A percentile compares a stretch with the other conserved stretches of the same genome.
These are phyloP conservation scores for Euphorbia tirucalli DNA, from an alignment of 345 rosid species.

Conservation along the genomic window DNA sequence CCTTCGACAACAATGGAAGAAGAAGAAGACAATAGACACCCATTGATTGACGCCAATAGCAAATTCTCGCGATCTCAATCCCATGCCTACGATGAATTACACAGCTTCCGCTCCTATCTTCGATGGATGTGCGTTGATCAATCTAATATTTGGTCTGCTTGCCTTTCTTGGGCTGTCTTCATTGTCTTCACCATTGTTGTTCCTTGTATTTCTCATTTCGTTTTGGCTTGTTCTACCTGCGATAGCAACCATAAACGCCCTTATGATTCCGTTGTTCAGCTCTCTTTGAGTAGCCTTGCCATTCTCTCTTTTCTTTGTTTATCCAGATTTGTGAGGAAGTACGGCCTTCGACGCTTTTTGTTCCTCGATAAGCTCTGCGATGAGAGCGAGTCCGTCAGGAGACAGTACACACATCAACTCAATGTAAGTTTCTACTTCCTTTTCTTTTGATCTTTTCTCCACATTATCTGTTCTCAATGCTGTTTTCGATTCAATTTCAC, in stretches of 20 bases:
- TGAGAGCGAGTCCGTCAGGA: slow-evolving; percentile 79
- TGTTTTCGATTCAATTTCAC: background rate
- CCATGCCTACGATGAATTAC: slow-evolving; percentile 72
- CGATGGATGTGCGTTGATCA: slow-evolving; percentile 94
- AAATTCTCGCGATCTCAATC: slow-evolving; percentile 52
- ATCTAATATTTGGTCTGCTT: slow-evolving; percentile 48
- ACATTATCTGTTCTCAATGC: too few relatives aligned
- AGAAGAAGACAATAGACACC: slow-evolving; percentile 36
- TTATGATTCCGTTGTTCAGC: slow-evolving; percentile 71
- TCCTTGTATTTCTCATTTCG: slow-evolving; percentile 71
- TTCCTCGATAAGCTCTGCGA: slow-evolving; percentile 90
- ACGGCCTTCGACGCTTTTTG: slow-evolving; percentile 69
- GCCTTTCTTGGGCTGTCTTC: slow-evolving; percentile 77
- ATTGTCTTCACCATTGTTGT: slow-evolving; percentile 54
- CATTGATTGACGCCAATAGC: slow-evolving; percentile 31
- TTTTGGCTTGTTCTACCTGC: slow-evolving; percentile 72
- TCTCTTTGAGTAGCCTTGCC: slow-evolving; percentile 70
- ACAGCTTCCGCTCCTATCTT: slow-evolving; percentile 67
- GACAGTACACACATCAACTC: slow-evolving; percentile 70
- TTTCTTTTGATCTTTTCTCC: background rate
- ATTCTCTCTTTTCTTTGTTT: slow-evolving; percentile 67
- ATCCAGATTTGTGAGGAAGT: slow-evolving; percentile 58
- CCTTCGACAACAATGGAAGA: slow-evolving; percentile 33
- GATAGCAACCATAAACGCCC: slow-evolving; percentile 70
- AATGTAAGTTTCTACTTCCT: slow-evolving; percentile 44